A percentile compares a stretch with the other conserved stretches of the same genome.
phyloP scores from a whole-genome alignment of 2,329 filamentous ascomycete genomes.

The Lachnellula arida region DNA sequence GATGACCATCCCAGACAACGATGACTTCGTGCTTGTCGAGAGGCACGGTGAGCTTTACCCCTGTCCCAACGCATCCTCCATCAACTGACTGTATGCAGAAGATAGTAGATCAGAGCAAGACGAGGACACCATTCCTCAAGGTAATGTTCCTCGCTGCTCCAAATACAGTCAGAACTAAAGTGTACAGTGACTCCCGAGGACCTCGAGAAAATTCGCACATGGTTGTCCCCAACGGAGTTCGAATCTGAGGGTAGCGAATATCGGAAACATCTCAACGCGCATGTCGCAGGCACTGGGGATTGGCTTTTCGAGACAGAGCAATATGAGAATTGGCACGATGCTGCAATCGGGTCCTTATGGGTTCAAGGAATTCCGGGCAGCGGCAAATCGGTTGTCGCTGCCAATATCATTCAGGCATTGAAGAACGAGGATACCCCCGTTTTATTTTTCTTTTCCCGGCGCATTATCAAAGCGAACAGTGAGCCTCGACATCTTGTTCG shows the following conservation, averaged over 20 bases:
- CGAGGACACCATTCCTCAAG: neutral
- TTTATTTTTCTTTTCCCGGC: constrained; percentile 35
- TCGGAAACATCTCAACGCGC: constrained; percentile 1
- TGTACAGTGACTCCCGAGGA: neutral
- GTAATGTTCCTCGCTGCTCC: neutral
- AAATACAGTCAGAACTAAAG: neutral
- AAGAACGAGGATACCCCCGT: constrained; percentile 18
- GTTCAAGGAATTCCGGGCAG: constrained; percentile 41
- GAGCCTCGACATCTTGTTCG: constrained; percentile 25
- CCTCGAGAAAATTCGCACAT: neutral
- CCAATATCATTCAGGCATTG: constrained; percentile 8
- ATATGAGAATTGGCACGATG: constrained; percentile 2
- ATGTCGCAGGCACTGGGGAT: constrained; percentile 3
- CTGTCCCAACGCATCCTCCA: neutral
- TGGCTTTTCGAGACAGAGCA: constrained; percentile 4
- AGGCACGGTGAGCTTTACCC: neutral
- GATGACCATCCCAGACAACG: neutral
- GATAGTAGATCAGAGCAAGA: neutral
- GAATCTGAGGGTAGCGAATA: constrained; percentile 2
- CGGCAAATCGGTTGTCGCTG: constrained; percentile 39
- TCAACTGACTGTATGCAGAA: neutral
- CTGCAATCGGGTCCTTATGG: constrained; percentile 37
- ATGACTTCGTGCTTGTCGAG: neutral
- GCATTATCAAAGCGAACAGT: constrained; percentile 34
- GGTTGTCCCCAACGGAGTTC: constrained; percentile 6